A percentile compares a stretch with the other conserved stretches of the same genome.
phyloP scores from a whole-genome alignment of 169 alveolate species.

The Plasmodium gallinaceum region DNA sequence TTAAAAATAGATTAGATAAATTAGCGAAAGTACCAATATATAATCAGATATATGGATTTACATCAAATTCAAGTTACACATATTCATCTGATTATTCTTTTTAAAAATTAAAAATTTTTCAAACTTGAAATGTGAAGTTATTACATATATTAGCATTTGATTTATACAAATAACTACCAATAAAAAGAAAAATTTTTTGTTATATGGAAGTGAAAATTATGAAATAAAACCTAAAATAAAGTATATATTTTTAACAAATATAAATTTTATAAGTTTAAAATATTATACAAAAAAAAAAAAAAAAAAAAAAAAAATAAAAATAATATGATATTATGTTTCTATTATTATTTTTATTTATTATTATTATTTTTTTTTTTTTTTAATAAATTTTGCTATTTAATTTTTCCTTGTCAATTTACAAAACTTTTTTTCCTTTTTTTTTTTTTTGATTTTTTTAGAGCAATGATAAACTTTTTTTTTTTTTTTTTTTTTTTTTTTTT shows the following conservation, averaged over 20 bases:
- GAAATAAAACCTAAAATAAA: too few relatives aligned
- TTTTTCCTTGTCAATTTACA: conserved; percentile 23
- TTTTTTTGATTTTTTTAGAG: not conserved
- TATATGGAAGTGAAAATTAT: too few relatives aligned
- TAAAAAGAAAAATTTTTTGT: not conserved
- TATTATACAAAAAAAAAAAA: too few relatives aligned
- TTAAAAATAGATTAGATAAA: conserved; percentile 40
- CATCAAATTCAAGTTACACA: conserved; percentile 27
- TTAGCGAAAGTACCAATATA: conserved; percentile 37
- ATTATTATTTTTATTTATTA: not conserved
- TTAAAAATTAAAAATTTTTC: not conserved
- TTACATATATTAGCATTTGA: not conserved
- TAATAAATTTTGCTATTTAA: conserved; percentile 9
- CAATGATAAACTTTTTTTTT: not conserved
- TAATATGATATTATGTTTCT: not conserved
- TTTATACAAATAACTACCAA: not conserved
- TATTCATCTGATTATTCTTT: conserved; percentile 38
- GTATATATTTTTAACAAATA: too few relatives aligned
- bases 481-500: conserved; percentile 14
- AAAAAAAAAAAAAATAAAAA: too few relatives aligned
- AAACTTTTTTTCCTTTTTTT: not conserved
- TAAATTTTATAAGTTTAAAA: too few relatives aligned
- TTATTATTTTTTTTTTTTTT: not conserved
- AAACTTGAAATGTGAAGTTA: not conserved
- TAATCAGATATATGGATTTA: conserved; percentile 58